These are phyloP conservation scores for Nyctanthes arbortristis DNA, from an alignment of 257 asterid genomes.

Conservation along the genomic window DNA sequence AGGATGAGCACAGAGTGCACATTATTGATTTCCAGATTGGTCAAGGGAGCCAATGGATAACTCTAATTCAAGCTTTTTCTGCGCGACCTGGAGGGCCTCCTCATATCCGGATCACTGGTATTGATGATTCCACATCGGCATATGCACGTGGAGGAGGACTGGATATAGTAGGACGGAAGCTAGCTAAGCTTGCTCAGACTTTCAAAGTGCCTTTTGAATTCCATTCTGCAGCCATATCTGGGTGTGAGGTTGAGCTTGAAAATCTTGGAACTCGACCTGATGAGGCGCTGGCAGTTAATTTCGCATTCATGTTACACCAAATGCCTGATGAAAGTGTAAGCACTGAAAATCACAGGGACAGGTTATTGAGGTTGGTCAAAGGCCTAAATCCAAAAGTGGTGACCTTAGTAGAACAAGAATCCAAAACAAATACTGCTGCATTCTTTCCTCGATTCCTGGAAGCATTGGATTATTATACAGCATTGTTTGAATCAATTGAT, in stretches of 20 bases:
- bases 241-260: conserved; percentile 33
- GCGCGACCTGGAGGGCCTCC: conserved; percentile 87
- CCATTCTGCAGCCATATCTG: conserved; percentile 46
- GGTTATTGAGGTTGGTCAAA: conserved; percentile 68
- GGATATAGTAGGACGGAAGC: conserved; percentile 66
- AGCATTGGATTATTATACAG: conserved; percentile 68
- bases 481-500: conserved; percentile 85
- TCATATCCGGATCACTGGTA: conserved; percentile 71
- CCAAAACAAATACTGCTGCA: conserved; percentile 79
- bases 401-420: conserved; percentile 84
- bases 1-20: conserved; percentile 65
- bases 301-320: conserved; percentile 73
- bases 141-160: conserved; percentile 83
- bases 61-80: conserved; percentile 80
- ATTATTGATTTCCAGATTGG: conserved; percentile 82
- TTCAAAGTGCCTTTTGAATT: conserved; percentile 80
- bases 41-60: conserved; percentile 89
- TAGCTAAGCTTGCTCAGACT: conserved; percentile 60
- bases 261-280: conserved; percentile 49
- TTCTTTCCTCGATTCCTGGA: conserved; percentile 81
- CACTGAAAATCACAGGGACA: conserved; percentile 69
- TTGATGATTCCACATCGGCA: conserved; percentile 67
- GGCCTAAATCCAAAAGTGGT: conserved; percentile 74
- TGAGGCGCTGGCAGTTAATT: conserved; percentile 80
- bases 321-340: conserved; percentile 87